Base-by-base conservation (phyloP, 179 eudicot species). In the Gypsophila paniculata region DNA sequence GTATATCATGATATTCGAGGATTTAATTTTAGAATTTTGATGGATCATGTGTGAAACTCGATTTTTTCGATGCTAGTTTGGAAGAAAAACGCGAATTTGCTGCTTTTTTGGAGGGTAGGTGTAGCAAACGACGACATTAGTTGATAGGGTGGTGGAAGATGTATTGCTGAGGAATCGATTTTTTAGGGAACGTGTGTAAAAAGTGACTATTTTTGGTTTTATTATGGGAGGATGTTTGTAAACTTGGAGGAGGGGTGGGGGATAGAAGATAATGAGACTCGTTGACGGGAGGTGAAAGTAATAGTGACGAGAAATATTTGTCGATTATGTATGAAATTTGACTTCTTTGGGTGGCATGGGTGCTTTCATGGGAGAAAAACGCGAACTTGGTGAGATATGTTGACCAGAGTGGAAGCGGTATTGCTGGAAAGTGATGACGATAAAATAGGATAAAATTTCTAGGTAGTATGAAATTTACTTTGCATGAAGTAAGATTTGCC, bases 361-460 rank as follows among this genome's bases (percentile, higher is more conserved):
- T 4, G 42, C 19, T 8, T 14, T 32, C 15, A 5, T 32, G 65
- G 32, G 65, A 32, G 65, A 15, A 61, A 29, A 29, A 14, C 15
- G 64, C 17, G 14, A 29, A 29, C 34, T 29, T 29, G 34, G 34
- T 29, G 34, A 29, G 34, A 4, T 1, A 29, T 29, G 34, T 13
- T 51, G 55, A 0, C 39, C 15, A 13, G 36, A 49, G 71, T 23
- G 38, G 59, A 17, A 53, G 13, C 25, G n/a, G n/a, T 29, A 9
- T 26, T 26, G 59, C 0, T 29, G 18, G n/a, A 22, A 12, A 6
- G 36, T 7, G 21, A 61, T 61, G 66, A 61, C 29, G 52, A 65
- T 65, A 51, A 19, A 17, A 54, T 54, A 55, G 62, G 32, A 69
- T 57, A 34, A 7, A 69, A 32, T 32, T 8, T 53, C 15, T 69